A percentile compares a stretch with the other conserved stretches of the same genome.
These are phyloP conservation scores for Acanthamoeba rhysodes DNA, from an alignment of 208 protist genomes.

Conservation along the genomic window DNA sequence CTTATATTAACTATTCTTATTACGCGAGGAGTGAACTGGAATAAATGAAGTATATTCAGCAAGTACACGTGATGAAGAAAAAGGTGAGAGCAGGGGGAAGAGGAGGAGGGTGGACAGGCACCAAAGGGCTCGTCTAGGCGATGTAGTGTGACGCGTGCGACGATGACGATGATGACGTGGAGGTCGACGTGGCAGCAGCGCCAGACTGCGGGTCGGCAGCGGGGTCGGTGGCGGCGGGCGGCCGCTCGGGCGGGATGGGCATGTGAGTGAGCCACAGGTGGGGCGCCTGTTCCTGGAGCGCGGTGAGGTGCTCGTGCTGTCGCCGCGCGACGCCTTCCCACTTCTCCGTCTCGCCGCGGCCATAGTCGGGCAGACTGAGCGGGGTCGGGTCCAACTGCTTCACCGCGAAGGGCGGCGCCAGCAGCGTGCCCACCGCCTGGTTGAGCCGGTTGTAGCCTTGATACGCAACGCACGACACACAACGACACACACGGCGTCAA, in stretches of 20 bases:
- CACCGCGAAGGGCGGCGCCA: constrained; percentile 31
- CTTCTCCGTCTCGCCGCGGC: constrained; percentile 47
- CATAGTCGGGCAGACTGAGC: constrained; percentile 43
- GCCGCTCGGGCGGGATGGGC: constrained; percentile 26
- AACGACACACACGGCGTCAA: not conserved
- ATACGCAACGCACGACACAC: not conserved
- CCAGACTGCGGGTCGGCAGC: too few relatives aligned
- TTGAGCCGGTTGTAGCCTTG: not conserved
- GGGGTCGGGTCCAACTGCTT: not conserved
- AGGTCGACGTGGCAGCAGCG: not conserved
- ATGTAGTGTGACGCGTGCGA: not conserved
- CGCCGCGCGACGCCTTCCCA: constrained; percentile 56
- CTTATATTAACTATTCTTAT: too few relatives aligned
- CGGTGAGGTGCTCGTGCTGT: constrained; percentile 43
- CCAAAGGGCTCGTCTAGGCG: not conserved
- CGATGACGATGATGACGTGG: not conserved
- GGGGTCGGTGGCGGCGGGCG: not conserved
- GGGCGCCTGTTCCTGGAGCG: constrained; percentile 16
- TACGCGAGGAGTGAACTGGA: too few relatives aligned
- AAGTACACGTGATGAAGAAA: not conserved
- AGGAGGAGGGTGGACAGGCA: too few relatives aligned
- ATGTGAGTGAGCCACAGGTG: constrained; percentile 49
- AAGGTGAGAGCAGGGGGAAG: too few relatives aligned
- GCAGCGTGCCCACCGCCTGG: constrained; percentile 22
- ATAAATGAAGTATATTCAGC: not conserved